Percentiles rank a stretch among this genome's conserved stretches.
Evolutionary conservation across 352 stramenopile species (phyloP).

Genomic region (Aphanomyces cochlioides): DNA sequence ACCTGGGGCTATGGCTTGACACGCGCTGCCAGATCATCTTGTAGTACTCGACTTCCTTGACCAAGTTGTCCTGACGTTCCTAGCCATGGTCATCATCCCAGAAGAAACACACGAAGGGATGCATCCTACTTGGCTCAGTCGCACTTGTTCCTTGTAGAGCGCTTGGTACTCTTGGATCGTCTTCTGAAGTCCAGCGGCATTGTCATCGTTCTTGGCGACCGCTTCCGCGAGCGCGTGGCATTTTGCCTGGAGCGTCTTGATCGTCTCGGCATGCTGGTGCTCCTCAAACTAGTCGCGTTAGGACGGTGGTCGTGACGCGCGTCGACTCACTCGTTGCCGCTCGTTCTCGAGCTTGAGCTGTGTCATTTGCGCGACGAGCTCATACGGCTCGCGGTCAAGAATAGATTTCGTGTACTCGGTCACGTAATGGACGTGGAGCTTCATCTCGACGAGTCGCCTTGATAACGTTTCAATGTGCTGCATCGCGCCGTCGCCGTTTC

Average conservation of each 20-base stretch:
- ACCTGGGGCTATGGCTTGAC: neutral
- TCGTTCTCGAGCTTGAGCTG: slow-evolving; percentile 68
- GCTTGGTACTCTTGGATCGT: slow-evolving; percentile 75
- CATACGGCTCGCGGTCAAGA: slow-evolving; percentile 56
- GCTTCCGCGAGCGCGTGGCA: slow-evolving; percentile 49
- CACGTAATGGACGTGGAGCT: slow-evolving; percentile 70
- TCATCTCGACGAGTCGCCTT: slow-evolving; percentile 70
- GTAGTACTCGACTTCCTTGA: slow-evolving; percentile 78
- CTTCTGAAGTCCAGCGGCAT: slow-evolving; percentile 69
- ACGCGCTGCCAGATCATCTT: slow-evolving; percentile 54
- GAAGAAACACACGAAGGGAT: neutral
- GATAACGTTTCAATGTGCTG: slow-evolving; percentile 52
- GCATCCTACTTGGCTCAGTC: slow-evolving; percentile 54
- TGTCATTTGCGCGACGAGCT: slow-evolving; percentile 61
- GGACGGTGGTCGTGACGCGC: neutral
- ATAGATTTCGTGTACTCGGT: slow-evolving; percentile 57
- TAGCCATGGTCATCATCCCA: too few relatives aligned
- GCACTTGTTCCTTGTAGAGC: slow-evolving; percentile 78
- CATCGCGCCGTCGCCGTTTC: too few relatives aligned
- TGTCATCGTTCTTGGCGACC: slow-evolving; percentile 64
- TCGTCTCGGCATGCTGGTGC: slow-evolving; percentile 5
- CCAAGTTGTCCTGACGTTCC: slow-evolving; percentile 59
- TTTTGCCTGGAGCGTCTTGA: slow-evolving; percentile 49
- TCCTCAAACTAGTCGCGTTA: slow-evolving; percentile 14
- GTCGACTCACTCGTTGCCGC: slow-evolving; percentile 43